A percentile compares a stretch with the other conserved stretches of the same genome.
Evolutionary conservation across 1,284 basidiomycete genomes (phyloP).

Genomic region (Papiliotrema laurentii): DNA sequence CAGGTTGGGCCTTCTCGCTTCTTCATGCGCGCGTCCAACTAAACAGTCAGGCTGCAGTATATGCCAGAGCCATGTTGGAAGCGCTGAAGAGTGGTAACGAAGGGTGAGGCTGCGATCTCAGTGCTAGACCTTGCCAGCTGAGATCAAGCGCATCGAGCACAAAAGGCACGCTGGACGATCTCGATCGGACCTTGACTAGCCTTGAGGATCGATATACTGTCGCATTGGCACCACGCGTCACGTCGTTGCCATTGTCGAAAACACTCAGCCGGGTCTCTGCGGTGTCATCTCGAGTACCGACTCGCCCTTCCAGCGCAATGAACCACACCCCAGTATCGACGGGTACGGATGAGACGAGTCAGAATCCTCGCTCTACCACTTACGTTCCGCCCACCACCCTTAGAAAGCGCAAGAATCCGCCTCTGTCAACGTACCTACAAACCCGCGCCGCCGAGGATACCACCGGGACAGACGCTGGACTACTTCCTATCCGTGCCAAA

Average conservation of each 20-base stretch:
- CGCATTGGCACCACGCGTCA: background rate
- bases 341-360: no score
- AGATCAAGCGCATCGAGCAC: constrained; percentile 22
- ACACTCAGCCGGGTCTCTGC: background rate
- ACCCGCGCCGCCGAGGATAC: constrained; percentile 23
- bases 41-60: constrained; percentile 30
- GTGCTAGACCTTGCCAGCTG: background rate
- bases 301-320: background rate
- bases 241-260: constrained; percentile 9
- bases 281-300: no score
- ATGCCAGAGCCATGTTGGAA: constrained; percentile 33
- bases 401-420: background rate
- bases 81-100: constrained; percentile 31
- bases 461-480: constrained; percentile 25
- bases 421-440: constrained; percentile 27
- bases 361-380: no score
- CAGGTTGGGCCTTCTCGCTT: constrained; percentile 22
- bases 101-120: constrained; percentile 20
- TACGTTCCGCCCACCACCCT: background rate
- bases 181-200: constrained; percentile 13
- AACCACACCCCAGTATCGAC: no score
- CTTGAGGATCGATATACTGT: constrained; percentile 14
- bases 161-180: constrained; percentile 9
- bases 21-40: background rate
- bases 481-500: constrained; percentile 27